Evolutionary conservation across 164 flowering plant species (phyloP), one percentile per base, ranked within the genome.

Genomic region (Annona cherimola): DNA sequence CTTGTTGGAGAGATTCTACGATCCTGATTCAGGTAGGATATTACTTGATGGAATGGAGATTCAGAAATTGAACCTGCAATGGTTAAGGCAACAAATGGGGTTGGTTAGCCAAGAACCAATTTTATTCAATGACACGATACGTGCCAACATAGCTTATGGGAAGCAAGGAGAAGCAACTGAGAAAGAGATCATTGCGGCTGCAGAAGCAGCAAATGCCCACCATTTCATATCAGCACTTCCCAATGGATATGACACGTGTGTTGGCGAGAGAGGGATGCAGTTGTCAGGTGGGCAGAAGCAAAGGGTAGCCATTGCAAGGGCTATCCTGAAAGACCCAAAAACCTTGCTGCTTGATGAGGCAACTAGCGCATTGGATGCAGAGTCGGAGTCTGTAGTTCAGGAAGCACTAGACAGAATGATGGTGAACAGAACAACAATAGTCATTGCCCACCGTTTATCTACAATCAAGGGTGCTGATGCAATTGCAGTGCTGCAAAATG

Each of bases 211-310:
- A 16, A 92, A 92, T 67, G 96, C 96, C 2, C 94, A 91, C 82
- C 73, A 71, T 63, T 91, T 89, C 83, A 88, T 91, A 50, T 83
- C 90, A 6, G 75, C 82, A 2, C 68, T 91, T 19, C 92, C 94
- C 1, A 77, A 82, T 1, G 97, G 97, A n/a, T 89, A 87, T 63
- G 84, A 88, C 60, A 88, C 91, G n/a, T 44, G 69, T 0, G 94
- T 86, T 0, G 97, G 94, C 3, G 94, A 91, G 76, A 71, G 91
- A 70, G 97, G 97, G 2, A 73, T 83, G 5, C 94, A 91, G 72
- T 43, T 89, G 65, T 88, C 96, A 2, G 96, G 96, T 4, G 93
- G 93, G 4, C 93, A 88, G 67, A 90, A 88, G 79, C 91, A 90
- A 61, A 61, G 91, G 46, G 84, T 90, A 19, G 91, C 91, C 72